Base-by-base conservation (phyloP, 73 alveolate species). In the Paramecium octaurelia region DNA sequence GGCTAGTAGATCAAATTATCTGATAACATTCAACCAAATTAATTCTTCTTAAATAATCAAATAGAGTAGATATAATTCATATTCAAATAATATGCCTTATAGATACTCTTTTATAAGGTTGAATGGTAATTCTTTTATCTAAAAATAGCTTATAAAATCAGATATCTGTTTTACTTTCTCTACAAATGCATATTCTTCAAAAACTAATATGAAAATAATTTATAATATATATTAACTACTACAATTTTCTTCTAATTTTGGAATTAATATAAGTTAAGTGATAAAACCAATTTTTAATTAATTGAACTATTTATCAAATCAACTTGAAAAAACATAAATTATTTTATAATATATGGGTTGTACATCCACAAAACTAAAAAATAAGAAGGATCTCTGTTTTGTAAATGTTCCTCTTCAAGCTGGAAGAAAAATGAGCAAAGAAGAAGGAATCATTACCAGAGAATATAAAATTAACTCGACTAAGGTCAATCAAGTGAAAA, bases 311-410 rank as follows among this genome's bases (percentile, higher is more conserved):
- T 54, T 1, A 54, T 54, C 35, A 54, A 54, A 54, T 18, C 8
- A 18, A 54, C 69, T 54, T 54, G 34, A 54, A 54, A 54, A 54
- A 54, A 54, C 69, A 54, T 54, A 64, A 64, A 31, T 64, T 64
- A 64, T 64, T 64, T 31, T 31, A 64, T 31, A 64, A 64, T 31
- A 64, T 64, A 64, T 64, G 84, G 84, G 84, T 24, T 64, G 84
- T 64, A 64, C 84, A 23, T 64, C 42, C 3, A 64, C 69, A 54
- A 54, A 64, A 27, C 23, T 64, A 27, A 64, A 64, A 64, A 27
- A 46, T 24, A 64, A 64, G 84, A 64, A 64, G 27, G 84, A 64
- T 64, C 50, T 64, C 1, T 64, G 84, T 24, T 64, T 64, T 31
- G 3, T 10, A 11, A 34, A 27, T 64, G 84, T 64, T 34, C 84